Evolutionary conservation across 768 basidiomycete species (phyloP), one percentile per base, ranked within the genome.

Genomic region (Coprinopsis marcescibilis): DNA sequence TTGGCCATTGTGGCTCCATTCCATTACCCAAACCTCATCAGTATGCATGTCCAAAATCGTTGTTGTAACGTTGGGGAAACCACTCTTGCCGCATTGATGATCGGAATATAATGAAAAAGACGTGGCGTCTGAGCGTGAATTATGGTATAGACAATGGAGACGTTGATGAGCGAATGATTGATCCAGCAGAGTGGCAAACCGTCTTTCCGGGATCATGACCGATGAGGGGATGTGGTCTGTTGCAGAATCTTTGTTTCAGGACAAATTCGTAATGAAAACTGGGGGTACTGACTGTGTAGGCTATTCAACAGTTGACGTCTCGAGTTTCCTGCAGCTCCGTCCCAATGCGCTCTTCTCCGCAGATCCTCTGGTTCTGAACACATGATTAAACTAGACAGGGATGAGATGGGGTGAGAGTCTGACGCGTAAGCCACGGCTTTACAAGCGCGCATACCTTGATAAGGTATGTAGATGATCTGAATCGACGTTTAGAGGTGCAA

Each of bases 21-120:
- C 86, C 49, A 98, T 65, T 59, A 87, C 83, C 94, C 95, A 98
- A 34, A 99, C 93, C 62, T 99, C 92, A 60, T 98, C 90, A 10
- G 72, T 76, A 64, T 97, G 95, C 24, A 84, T 89, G 36, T 83
- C 78, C 49, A 97, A 69, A 43, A 93, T 83, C 20, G 86, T 84
- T 2, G 90, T 93, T 11, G 89, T 93, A 20, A 85, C 71, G 36
- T 79, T 77, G 5, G 96, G 96, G 67, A 99, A 98, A 32, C 77
- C 77, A 21, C 78, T 76, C 58, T 83, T 77, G 51, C 82, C 78
- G 66, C 94, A 96, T 43, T 77, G 68, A 60, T 95, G 91, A 62
- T 99, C 93, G 39, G 76, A 73, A 58, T 91, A 90, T 40, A 99
- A 67, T n/a, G 92, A 90, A 60, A 86, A 84, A 25, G 81, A 70